These are phyloP conservation scores for Jimgerdemannia lactiflua DNA, from an alignment of 192 early-diverging fungal genomes.

Conservation along the genomic window DNA sequence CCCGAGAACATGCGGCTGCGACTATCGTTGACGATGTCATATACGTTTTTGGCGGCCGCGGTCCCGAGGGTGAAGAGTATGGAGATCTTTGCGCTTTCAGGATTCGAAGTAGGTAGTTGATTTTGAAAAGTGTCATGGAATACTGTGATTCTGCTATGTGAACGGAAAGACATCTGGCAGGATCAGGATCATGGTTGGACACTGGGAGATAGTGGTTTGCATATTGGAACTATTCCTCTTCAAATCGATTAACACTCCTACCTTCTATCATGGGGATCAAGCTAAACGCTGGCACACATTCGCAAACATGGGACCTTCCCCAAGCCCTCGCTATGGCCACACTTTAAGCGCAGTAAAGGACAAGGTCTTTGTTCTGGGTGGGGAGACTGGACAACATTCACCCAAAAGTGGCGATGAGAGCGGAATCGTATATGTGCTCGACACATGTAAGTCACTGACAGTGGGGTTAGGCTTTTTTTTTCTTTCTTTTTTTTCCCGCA, in stretches of 20 bases:
- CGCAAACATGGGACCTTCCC: slow-evolving; percentile 41
- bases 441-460: slow-evolving; percentile 37
- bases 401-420: slow-evolving; percentile 39
- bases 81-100: slow-evolving; percentile 50
- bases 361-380: slow-evolving; percentile 52
- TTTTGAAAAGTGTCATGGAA: no score
- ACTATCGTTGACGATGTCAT: slow-evolving; percentile 42
- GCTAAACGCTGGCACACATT: slow-evolving; percentile 50
- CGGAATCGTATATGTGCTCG: slow-evolving; percentile 35
- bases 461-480: background rate
- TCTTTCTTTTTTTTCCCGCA: slow-evolving; percentile 19
- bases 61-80: slow-evolving; percentile 34
- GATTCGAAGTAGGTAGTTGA: slow-evolving; percentile 34
- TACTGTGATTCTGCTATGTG: no score
- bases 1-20: slow-evolving; percentile 34
- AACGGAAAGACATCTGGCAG: no score
- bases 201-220: no score
- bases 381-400: slow-evolving; percentile 28
- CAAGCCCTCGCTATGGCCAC: slow-evolving; percentile 35
- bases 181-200: no score
- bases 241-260: background rate
- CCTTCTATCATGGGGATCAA: slow-evolving; percentile 6
- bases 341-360: slow-evolving; percentile 40
- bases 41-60: slow-evolving; percentile 55
- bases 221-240: background rate